Evolutionary conservation across 2,329 filamentous ascomycete species (phyloP).

Genomic region (Drechslerella stenobrocha): DNA sequence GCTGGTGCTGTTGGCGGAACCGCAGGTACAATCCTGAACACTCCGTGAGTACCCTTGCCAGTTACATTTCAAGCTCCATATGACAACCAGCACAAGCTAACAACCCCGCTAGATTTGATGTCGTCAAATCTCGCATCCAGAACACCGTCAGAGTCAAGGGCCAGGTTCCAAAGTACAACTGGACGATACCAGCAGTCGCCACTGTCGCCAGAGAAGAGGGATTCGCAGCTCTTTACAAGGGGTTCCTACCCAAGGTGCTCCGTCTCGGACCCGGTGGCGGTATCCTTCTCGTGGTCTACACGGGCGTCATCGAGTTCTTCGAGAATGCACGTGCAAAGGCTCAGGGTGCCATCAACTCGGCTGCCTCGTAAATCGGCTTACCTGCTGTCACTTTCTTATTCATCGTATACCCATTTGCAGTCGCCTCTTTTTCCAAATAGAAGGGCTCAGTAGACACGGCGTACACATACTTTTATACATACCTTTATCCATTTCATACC

Average conservation of each 20-base stretch:
- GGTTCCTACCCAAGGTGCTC: constrained; percentile 93
- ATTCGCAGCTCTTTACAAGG: constrained; percentile 90
- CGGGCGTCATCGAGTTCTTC: constrained; percentile 92
- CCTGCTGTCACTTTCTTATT: constrained; percentile 1
- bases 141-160: constrained; percentile 86
- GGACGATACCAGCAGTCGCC: constrained; percentile 85
- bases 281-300: constrained; percentile 81
- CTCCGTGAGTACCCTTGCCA: constrained; percentile 60
- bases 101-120: constrained; percentile 67
- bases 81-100: too few relatives aligned
- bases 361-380: constrained; percentile 2
- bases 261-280: constrained; percentile 63
- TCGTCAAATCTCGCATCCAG: constrained; percentile 97
- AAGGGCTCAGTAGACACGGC: constrained; percentile 34
- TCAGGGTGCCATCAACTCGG: constrained; percentile 14
- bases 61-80: neutral
- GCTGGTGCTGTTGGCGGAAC: constrained; percentile 88
- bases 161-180: constrained; percentile 90
- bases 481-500: neutral
- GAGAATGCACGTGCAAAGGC: constrained; percentile 63
- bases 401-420: constrained; percentile 22
- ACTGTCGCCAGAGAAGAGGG: constrained; percentile 93
- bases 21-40: constrained; percentile 87
- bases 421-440: constrained; percentile 11
- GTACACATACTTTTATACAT: constrained; percentile 17